Conservation (phyloP, 2,329 filamentous ascomycete species). For the Epichloe sibirici region DNA sequence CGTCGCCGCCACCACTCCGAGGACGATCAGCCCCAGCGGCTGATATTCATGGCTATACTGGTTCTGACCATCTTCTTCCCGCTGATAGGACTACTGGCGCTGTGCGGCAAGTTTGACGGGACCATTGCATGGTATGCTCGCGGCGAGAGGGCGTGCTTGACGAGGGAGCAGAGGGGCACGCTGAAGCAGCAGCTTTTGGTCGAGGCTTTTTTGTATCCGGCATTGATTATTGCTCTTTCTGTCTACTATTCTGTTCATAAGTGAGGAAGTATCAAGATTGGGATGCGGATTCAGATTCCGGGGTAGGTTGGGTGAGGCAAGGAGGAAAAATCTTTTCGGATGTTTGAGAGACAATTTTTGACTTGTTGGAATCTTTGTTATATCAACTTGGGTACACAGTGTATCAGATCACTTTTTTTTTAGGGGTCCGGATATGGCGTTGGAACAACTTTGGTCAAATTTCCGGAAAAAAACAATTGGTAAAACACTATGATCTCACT, state of each 20-base stretch:
- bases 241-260: conserved; percentile 18
- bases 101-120: conserved; percentile 31
- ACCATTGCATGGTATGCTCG: conserved; percentile 36
- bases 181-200: conserved; percentile 26
- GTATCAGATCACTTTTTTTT: neutral
- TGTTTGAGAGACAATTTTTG: neutral
- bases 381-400: neutral
- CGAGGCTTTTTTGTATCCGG: conserved; percentile 21
- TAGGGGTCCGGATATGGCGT: no score
- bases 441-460: neutral
- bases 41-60: conserved; percentile 28
- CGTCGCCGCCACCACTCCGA: conserved; percentile 16
- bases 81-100: conserved; percentile 32
- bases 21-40: conserved; percentile 18
- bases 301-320: neutral
- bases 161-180: conserved; percentile 16
- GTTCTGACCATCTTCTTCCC: conserved; percentile 30
- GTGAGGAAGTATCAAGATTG: neutral
- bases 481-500: neutral
- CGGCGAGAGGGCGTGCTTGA: conserved; percentile 30
- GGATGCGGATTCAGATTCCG: no score
- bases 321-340: no score
- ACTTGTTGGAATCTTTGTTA: neutral
- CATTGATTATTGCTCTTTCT: conserved; percentile 19
- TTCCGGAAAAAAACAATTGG: neutral